Base-by-base conservation (phyloP, 2,329 filamentous ascomycete genomes). In the Colletotrichum phormii region DNA sequence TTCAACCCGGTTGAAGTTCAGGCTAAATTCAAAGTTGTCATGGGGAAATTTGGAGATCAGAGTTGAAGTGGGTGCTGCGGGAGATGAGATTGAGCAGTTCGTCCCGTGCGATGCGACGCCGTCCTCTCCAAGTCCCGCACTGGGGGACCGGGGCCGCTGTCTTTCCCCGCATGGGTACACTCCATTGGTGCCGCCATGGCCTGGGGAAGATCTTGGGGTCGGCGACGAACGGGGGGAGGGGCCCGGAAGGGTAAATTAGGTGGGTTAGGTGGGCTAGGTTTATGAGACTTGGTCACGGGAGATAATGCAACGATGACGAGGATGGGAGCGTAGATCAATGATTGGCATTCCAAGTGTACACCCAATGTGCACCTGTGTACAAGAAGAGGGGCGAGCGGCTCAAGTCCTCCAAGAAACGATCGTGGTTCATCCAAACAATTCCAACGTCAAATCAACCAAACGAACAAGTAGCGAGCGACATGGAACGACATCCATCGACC, bases 51-150 rank as follows among this genome's bases (percentile, higher is more conserved):
- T 58, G 33, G 35, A n/a, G 57, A 53, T 29, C 55, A 37, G n/a
- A 60, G 53, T 33, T 35, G 29, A 42, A 42, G 59, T 33, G 37
- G 46, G 60, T 64, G 66, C 66, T 22, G 59, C 35, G 58, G 69
- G 46, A 64, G 49, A 71, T 69, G 70, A 61, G 71, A 65, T 60
- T 60, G 37, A 70, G 60, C 71, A 65, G 71, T 71, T 64, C 66
- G 24, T 73, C 71, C 71, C 66, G 65, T 71, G 49, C 71, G 61
- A 70, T 71, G 37, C 66, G 18, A 71, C 66, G 46, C 67, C 55
- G 35, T 53, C 60, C 60, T 55, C 42, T 22, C 66, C 60, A 53
- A 51, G 60, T 65, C 66, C 60, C 71, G 53, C 65, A 59, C 35
- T 54, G 37, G 37, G 18, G 37, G 26, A 5, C 37, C 37, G 37